Conservation (phyloP, 352 stramenopile species). For the Phytopythium litorale region DNA sequence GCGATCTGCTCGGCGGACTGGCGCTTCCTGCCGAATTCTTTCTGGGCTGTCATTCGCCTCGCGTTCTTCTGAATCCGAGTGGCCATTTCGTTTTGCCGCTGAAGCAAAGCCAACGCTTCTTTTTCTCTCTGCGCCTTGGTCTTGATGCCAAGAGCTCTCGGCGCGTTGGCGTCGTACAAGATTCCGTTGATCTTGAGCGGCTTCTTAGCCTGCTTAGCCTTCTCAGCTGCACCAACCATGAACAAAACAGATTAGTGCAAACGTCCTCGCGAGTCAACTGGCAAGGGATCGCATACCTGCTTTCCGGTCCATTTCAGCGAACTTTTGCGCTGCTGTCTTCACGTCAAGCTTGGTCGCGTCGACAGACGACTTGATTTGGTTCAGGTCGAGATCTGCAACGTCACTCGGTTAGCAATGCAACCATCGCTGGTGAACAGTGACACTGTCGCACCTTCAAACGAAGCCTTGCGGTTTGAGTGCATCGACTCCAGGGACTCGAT, state of each 20-base stretch:
- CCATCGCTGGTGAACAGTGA: background rate
- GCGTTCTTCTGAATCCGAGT: constrained; percentile 35
- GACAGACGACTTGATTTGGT: constrained; percentile 54
- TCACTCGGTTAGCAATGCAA: background rate
- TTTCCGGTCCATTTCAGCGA: constrained; percentile 63
- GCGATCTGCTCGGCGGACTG: constrained; percentile 26
- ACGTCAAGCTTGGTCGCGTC: constrained; percentile 47
- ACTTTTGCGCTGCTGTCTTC: constrained; percentile 51
- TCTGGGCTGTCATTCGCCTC: constrained; percentile 34
- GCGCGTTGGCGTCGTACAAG: constrained; percentile 16
- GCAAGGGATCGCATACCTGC: constrained; percentile 19
- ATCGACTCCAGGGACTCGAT: constrained; percentile 33
- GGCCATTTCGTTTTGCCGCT: constrained; percentile 40
- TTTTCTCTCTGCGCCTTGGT: constrained; percentile 26
- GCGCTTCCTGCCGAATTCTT: constrained; percentile 21
- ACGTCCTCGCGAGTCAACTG: background rate
- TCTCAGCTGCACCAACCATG: constrained; percentile 17
- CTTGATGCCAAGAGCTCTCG: constrained; percentile 14
- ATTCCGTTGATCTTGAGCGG: constrained; percentile 33
- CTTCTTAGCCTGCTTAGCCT: constrained; percentile 35
- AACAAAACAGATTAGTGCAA: background rate
- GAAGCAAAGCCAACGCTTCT: constrained; percentile 10
- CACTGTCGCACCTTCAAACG: constrained; percentile 23
- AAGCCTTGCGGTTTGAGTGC: constrained; percentile 31
- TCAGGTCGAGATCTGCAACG: constrained; percentile 38